These are phyloP conservation scores for Solanum pimpinellifolium DNA, from an alignment of 257 asterid genomes.

Conservation along the genomic window DNA sequence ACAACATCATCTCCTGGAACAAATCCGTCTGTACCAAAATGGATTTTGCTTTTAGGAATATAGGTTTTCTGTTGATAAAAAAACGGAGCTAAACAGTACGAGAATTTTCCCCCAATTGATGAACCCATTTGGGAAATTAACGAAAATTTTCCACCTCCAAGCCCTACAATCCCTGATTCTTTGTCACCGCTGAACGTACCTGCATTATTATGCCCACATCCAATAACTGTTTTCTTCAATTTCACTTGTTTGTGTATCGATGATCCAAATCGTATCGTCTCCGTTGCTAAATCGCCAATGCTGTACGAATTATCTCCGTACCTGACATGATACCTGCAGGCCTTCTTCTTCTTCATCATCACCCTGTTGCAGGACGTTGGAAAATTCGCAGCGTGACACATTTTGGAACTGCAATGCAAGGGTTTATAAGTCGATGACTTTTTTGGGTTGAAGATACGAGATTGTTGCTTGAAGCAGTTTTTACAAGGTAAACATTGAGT, in stretches of 20 bases:
- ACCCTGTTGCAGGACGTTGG: conserved; percentile 6
- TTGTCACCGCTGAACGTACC: neutral
- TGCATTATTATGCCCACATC: neutral
- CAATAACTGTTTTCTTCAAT: neutral
- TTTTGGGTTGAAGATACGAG: conserved; percentile 17
- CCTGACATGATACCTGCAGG: conserved; percentile 10
- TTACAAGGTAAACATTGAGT: conserved; percentile 51
- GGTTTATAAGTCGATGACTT: conserved; percentile 13
- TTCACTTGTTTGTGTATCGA: neutral
- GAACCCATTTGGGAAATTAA: conserved; percentile 35
- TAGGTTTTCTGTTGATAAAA: neutral
- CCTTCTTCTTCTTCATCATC: neutral
- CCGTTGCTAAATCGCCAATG: conserved; percentile 33
- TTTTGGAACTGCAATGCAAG: conserved; percentile 13
- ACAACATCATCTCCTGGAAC: conserved; percentile 24
- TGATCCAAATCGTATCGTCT: conserved; percentile 28
- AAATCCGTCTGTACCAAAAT: conserved; percentile 24
- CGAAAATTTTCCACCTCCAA: conserved; percentile 41
- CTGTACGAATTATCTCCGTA: conserved; percentile 39
- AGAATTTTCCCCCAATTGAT: conserved; percentile 34
- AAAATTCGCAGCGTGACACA: conserved; percentile 9
- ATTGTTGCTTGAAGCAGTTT: conserved; percentile 26
- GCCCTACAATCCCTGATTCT: conserved; percentile 55
- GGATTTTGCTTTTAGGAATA: conserved; percentile 26
- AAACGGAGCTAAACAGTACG: conserved; percentile 45